Base-by-base conservation (phyloP, 352 stramenopile genomes). In the Globisporangium cylindrosporum region DNA sequence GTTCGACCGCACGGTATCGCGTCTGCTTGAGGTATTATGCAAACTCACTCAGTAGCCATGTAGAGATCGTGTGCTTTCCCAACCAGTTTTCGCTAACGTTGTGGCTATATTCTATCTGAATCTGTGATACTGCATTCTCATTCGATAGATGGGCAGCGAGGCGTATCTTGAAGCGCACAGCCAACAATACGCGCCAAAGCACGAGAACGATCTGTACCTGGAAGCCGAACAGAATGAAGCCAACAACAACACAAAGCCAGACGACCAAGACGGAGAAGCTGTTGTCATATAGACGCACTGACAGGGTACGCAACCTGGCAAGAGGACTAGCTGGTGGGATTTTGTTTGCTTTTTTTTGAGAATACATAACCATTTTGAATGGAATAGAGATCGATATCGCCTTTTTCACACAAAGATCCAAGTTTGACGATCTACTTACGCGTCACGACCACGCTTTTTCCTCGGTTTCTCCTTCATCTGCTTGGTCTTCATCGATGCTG, bases 1-100 rank as follows among this genome's bases (percentile, higher is more conserved):
- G 49, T 95, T 95, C 64, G 88, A 95, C 67, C 82, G 88, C 36
- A 95, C 88, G 8, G 76, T 97, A n/a, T 97, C 88, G 54, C 90
- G 92, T 6, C 71, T 98, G 27, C 60, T 96, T 18, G 92, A 98
- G 78, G 79, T 91, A 41, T 22, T 91, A 41, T 22, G 66, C 58
- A 38, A 9, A 49, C 3, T 25, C 41, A 20, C 15, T 8, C 24
- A 20, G 56, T 18, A 10, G 5, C 20, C 10, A n/a, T 57, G 25
- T 54, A 24, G 15, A 34, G 38, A 7, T 48, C 2, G 18, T 48
- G 14, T 20, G 38, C 12, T 5, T 15, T 20, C 29, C 29, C 29
- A 18, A 4, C 38, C 14, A 24, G 15, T 51, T 51, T 24, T n/a
- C 10, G 14, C 29, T 62, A 43, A 55, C 38, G n/a, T 20, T 12